Evolutionary conservation across 2,329 filamentous ascomycete genomes (phyloP).

Genomic region (Aspergillus sp.): DNA sequence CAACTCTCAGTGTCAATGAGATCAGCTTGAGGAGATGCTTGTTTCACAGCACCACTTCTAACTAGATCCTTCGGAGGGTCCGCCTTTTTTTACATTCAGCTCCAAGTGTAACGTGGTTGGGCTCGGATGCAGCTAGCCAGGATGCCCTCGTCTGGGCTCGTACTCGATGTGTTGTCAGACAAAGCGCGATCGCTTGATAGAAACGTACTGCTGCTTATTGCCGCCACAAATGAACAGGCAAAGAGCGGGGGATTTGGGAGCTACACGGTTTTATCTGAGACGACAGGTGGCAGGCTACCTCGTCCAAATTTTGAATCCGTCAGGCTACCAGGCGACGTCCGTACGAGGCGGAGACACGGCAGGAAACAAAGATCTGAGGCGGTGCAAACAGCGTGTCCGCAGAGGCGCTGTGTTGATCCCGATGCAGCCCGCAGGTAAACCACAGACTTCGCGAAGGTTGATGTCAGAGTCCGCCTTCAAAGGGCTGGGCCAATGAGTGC

Average conservation of each 20-base stretch:
- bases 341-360: conserved; percentile 16
- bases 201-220: conserved; percentile 29
- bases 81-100: conserved; percentile 30
- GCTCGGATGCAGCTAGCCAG: conserved; percentile 45
- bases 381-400: conserved; percentile 27
- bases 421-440: conserved; percentile 14
- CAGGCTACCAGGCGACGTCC: conserved; percentile 27
- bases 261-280: conserved; percentile 25
- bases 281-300: conserved; percentile 23
- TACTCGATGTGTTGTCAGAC: conserved; percentile 46
- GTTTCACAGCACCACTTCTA: conserved; percentile 25
- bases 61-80: conserved; percentile 26
- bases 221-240: conserved; percentile 23
- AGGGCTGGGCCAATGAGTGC: conserved; percentile 23
- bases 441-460: conserved; percentile 20
- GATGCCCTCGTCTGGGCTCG: conserved; percentile 34
- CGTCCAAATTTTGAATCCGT: conserved; percentile 19
- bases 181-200: conserved; percentile 27
- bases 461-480: conserved; percentile 29
- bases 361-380: conserved; percentile 26
- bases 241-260: conserved; percentile 9
- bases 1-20: conserved; percentile 16
- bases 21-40: conserved; percentile 17
- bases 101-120: conserved; percentile 45
- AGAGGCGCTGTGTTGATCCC: conserved; percentile 16